Conservation (phyloP, 331 rosid species). For the Spiraea crenata region DNA sequence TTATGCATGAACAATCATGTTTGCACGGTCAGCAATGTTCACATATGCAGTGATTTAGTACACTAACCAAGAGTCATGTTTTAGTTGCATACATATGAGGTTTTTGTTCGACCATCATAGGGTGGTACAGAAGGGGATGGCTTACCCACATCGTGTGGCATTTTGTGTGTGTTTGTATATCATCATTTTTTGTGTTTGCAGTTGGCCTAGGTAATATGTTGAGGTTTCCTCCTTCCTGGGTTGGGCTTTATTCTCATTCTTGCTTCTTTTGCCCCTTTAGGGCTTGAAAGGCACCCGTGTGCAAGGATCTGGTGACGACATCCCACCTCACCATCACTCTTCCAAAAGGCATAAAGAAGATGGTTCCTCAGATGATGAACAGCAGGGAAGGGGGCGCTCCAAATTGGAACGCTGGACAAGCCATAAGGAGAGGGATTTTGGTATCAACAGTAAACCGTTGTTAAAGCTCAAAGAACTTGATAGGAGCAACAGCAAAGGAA, state of each 20-base stretch:
- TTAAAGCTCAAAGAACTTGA: slow-evolving; percentile 57
- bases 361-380: slow-evolving; percentile 75
- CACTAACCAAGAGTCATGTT: not conserved
- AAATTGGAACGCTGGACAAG: slow-evolving; percentile 99
- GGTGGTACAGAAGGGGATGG: not conserved
- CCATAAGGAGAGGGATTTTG: slow-evolving; percentile 78
- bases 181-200: not conserved
- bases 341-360: slow-evolving; percentile 62
- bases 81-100: slow-evolving; percentile 2
- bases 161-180: slow-evolving; percentile 9
- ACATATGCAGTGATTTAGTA: not conserved
- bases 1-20: not conserved
- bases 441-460: slow-evolving; percentile 53
- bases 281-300: slow-evolving; percentile 58
- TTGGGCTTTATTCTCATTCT: slow-evolving; percentile 4
- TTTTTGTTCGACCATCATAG: not conserved
- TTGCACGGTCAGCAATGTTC: slow-evolving; percentile 2
- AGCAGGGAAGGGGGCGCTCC: slow-evolving; percentile 75
- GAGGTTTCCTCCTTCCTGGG: slow-evolving; percentile 3
- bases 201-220: not conserved
- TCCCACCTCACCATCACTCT: slow-evolving; percentile 40
- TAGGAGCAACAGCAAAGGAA: slow-evolving; percentile 45
- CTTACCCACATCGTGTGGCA: not conserved
- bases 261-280: slow-evolving; percentile 47
- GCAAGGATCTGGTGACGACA: slow-evolving; percentile 48